Base-by-base conservation (phyloP, 495 filamentous ascomycete species). In the Patellaria atrata region DNA sequence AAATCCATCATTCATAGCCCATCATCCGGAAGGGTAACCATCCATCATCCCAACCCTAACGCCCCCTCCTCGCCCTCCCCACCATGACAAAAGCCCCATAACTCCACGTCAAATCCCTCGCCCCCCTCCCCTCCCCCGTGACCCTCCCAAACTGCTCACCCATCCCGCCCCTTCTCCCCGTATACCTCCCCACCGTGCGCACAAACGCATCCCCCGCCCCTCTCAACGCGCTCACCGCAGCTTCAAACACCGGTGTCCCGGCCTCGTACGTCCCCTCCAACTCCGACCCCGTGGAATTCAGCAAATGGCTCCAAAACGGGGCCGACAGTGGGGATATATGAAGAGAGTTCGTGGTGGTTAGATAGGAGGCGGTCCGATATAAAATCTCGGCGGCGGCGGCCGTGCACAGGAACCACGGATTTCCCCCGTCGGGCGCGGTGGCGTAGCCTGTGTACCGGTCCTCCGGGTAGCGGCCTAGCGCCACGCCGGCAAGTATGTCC, bases 341-440 rank as follows among this genome's bases (percentile, higher is more conserved):
- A 30, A 61, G 36, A 17, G 30, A 27, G 5, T 34, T 33, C 10
- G 50, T 28, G 12, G 29, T 24, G 16, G 28, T 9, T 12, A 59
- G 42, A 19, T 57, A 45, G 10, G 38, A 15, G 7, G 50, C 44
- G 13, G 47, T 37, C 18, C 40, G 47, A 31, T 54, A 61, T 9
- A 59, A 37, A 17, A 58, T 26, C 21, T 56, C 45, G 7, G 58
- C 51, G n/a, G 45, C 54, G 27, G 52, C 49, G 13, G 52, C 41
- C 13, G 61, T 65, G 40, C 58, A 61, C 5, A 65, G 53, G 43
- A 62, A 65, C 61, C 61, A 65, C 14, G 61, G 60, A 40, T 65
- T 61, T 3, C 61, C 61, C 17, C 53, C 58, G 18, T 38, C 31
- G 5, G 21, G 11, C 5, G 28, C 21, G 19, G 46, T 58, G 22